Conservation (phyloP, 192 early-diverging fungal species). For the Coemansia sp. region DNA sequence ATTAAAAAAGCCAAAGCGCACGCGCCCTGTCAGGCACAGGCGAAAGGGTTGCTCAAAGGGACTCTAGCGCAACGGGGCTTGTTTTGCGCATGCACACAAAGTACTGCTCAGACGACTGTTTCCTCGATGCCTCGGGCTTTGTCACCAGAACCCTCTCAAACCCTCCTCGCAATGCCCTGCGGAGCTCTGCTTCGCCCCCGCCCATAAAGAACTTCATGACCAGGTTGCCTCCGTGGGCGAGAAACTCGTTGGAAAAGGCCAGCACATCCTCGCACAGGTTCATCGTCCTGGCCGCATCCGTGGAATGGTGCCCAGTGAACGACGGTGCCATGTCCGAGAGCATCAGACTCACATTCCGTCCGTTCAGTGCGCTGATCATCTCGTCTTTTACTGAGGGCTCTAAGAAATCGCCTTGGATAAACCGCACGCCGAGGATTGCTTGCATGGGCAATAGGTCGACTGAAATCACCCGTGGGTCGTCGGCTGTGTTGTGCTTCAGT, state of each 20-base stretch:
- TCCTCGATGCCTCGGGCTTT: constrained; percentile 66
- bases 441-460: constrained; percentile 70
- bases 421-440: constrained; percentile 59
- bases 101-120: constrained; percentile 68
- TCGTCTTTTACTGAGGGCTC: constrained; percentile 30
- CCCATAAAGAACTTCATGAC: constrained; percentile 67
- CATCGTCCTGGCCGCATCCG: constrained; percentile 65
- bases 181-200: constrained; percentile 53
- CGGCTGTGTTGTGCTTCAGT: background rate
- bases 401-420: constrained; percentile 70
- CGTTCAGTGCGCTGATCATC: constrained; percentile 28
- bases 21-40: too few species aligned
- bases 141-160: constrained; percentile 62
- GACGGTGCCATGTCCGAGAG: constrained; percentile 80
- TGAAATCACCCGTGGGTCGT: constrained; percentile 51
- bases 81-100: constrained; percentile 61
- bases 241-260: constrained; percentile 54
- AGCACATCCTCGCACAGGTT: constrained; percentile 65
- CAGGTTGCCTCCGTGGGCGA: constrained; percentile 22
- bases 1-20: too few species aligned
- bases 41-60: too few species aligned
- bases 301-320: constrained; percentile 65
- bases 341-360: constrained; percentile 45
- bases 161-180: constrained; percentile 32
- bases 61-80: too few species aligned